These are phyloP conservation scores for Trichoderma harzianum DNA, from an alignment of 2,329 filamentous ascomycete genomes.

Conservation along the genomic window DNA sequence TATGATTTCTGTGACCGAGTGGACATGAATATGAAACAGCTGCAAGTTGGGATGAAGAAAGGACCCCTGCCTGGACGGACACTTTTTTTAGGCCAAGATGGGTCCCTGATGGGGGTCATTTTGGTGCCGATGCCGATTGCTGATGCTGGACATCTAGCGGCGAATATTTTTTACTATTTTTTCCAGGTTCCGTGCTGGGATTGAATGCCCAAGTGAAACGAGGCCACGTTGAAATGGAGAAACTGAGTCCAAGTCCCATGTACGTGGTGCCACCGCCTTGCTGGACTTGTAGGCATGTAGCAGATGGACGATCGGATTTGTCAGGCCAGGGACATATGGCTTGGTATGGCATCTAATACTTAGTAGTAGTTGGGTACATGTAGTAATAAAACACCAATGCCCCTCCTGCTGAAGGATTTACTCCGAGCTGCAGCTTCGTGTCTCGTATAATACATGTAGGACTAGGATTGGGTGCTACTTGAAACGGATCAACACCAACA, in stretches of 20 bases:
- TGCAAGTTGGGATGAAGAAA: neutral
- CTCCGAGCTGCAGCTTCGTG: neutral
- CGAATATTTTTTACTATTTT: neutral
- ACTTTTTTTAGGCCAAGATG: neutral
- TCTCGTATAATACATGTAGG: neutral
- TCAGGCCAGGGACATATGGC: constrained; percentile 4
- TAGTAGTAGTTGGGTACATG: neutral
- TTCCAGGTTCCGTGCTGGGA: neutral
- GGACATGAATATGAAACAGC: constrained; percentile 3
- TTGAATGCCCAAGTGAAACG: constrained; percentile 1
- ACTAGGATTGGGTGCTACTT: neutral
- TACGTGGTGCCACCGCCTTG: neutral
- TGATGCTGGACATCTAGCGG: neutral
- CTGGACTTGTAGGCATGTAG: neutral
- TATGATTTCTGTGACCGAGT: neutral
- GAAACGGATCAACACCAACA: neutral
- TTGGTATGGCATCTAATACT: no score
- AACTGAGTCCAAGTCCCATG: neutral
- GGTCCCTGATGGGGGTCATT: neutral
- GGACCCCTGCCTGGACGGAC: neutral
- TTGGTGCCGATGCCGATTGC: neutral
- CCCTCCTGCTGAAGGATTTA: neutral
- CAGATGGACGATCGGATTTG: neutral
- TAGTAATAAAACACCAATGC: neutral
- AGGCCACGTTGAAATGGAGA: constrained; percentile 1